Percentiles rank a stretch among this genome's conserved stretches.
Evolutionary conservation across 345 rosid genomes (phyloP).

Genomic region (Stellera chamaejasme): DNA sequence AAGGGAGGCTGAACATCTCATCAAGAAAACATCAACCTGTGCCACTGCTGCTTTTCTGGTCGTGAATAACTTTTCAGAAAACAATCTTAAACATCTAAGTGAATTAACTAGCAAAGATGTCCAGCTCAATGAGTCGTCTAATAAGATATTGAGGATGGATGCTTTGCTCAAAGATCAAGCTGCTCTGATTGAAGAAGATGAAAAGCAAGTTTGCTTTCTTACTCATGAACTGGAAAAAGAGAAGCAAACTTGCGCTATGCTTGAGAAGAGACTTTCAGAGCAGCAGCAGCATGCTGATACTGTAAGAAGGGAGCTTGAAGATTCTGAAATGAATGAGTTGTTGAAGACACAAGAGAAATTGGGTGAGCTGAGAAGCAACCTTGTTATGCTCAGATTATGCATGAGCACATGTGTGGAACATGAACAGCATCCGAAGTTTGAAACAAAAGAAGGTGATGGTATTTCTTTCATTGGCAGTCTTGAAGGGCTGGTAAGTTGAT

Average conservation of each 20-base stretch:
- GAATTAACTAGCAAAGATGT: constrained; percentile 41
- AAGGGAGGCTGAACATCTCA: constrained; percentile 39
- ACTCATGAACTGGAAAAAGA: constrained; percentile 32
- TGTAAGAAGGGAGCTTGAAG: constrained; percentile 49
- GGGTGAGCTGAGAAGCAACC: constrained; percentile 49
- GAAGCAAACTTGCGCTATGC: constrained; percentile 36
- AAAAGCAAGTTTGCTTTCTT: constrained; percentile 34
- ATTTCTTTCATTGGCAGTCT: constrained; percentile 14
- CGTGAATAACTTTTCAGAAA: constrained; percentile 62
- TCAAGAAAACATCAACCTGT: constrained; percentile 41
- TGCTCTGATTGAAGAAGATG: constrained; percentile 25
- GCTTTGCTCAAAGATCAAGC: constrained; percentile 32
- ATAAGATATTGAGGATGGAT: constrained; percentile 31
- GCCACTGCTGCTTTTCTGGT: constrained; percentile 79
- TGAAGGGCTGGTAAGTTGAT: constrained; percentile 54
- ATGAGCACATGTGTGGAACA: constrained; percentile 31
- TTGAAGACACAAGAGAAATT: constrained; percentile 47
- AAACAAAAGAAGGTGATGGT: constrained; percentile 18
- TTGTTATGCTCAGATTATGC: constrained; percentile 51
- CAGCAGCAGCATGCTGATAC: constrained; percentile 38
- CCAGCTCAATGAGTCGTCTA: constrained; percentile 36
- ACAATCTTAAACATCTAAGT: constrained; percentile 26
- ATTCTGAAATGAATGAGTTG: constrained; percentile 48
- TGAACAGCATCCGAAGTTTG: constrained; percentile 22
- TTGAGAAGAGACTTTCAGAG: constrained; percentile 35